These are phyloP conservation scores for Entrophospora sp. DNA, from an alignment of 192 early-diverging fungal genomes.

Conservation along the genomic window DNA sequence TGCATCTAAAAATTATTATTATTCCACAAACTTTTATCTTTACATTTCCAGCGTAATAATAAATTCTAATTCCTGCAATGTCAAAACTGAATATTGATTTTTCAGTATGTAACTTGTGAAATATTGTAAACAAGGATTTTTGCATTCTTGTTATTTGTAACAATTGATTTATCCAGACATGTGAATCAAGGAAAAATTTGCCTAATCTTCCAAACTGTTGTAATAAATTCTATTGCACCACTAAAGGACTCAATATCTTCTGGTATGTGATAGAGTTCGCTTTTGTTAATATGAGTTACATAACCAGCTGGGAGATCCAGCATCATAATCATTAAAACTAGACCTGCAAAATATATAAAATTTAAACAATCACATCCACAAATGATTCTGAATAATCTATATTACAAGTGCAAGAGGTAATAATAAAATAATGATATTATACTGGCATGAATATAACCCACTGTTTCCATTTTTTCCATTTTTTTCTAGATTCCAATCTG, in stretches of 20 bases:
- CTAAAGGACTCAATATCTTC: slow-evolving; percentile 2
- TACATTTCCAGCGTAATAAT: too few relatives aligned
- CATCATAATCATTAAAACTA: slow-evolving; percentile 12
- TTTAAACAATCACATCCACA: too few relatives aligned
- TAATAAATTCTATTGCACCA: background rate
- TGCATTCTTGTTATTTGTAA: too few relatives aligned
- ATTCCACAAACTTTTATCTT: too few relatives aligned
- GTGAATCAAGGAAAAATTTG: too few relatives aligned
- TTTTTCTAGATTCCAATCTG: background rate
- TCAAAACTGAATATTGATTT: too few relatives aligned
- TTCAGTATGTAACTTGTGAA: too few relatives aligned
- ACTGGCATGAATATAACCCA: slow-evolving; percentile 9
- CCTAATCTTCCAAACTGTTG: slow-evolving; percentile 11
- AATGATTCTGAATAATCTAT: background rate
- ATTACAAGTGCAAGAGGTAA: too few relatives aligned
- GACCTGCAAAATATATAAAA: background rate
- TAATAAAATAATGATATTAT: background rate
- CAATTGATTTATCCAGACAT: too few relatives aligned
- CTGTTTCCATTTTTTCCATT: background rate
- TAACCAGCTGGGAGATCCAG: slow-evolving; percentile 7
- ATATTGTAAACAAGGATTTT: too few relatives aligned
- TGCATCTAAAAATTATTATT: too few relatives aligned
- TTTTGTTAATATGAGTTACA: slow-evolving; percentile 6
- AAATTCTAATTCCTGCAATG: too few relatives aligned
- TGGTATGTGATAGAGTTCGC: slow-evolving; percentile 5